These are phyloP conservation scores for Dactylis glomerata DNA, from an alignment of 176 grass and related monocot genomes.

Conservation along the genomic window DNA sequence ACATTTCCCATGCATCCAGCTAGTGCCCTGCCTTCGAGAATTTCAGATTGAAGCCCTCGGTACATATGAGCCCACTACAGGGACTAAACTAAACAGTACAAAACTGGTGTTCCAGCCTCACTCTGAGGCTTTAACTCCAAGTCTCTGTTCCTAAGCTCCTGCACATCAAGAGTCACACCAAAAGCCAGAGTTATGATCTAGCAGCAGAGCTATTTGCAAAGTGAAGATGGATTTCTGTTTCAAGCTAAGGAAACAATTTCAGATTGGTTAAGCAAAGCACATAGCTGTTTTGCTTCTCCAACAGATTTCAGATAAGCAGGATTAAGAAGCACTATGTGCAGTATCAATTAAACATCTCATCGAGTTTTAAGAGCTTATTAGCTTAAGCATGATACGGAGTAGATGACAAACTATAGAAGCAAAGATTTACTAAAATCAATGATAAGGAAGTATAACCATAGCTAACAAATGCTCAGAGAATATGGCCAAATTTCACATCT, in stretches of 20 bases:
- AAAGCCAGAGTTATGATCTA: neutral
- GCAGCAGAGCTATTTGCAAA: neutral
- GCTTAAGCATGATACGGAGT: neutral
- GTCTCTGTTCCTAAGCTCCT: conserved; percentile 14
- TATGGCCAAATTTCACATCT: neutral
- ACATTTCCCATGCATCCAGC: neutral
- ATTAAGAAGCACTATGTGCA: neutral
- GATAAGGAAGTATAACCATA: neutral
- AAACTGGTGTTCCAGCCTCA: neutral
- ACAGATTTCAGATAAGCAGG: neutral
- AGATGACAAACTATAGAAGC: neutral
- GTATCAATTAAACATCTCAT: neutral
- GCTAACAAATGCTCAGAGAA: neutral
- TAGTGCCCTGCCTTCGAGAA: neutral
- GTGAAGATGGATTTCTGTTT: neutral
- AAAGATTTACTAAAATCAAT: neutral
- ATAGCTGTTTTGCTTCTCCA: neutral
- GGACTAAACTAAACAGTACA: conserved; percentile 14
- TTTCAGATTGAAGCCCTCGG: neutral
- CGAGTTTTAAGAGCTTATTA: neutral
- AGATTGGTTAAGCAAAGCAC: neutral
- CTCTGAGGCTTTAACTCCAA: neutral
- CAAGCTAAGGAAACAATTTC: neutral
- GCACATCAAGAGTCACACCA: conserved; percentile 9
- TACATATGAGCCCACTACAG: neutral